Base-by-base conservation (phyloP, 140 eudicot species). In the Erigeron philadelphicus region DNA sequence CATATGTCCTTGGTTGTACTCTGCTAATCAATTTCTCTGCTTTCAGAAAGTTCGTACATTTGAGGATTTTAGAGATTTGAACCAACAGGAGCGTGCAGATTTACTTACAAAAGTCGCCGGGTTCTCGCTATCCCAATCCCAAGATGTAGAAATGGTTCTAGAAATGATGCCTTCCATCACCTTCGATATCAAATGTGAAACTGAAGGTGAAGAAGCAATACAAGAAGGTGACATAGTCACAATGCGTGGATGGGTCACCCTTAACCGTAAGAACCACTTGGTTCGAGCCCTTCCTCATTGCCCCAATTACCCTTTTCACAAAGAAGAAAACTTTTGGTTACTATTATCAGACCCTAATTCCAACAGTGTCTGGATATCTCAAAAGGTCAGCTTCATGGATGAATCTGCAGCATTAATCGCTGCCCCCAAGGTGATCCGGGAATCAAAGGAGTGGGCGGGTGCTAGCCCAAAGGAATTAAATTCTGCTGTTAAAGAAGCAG, bases 151-250 rank as follows among this genome's bases (percentile, higher is more conserved):
- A 78, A 76, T 52, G 19, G 96, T 91, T 5, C 88, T 91, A 3
- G 96, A 91, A 58, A 88, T 84, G 95, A 84, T 91, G 88, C 97
- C 97, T 18, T 78, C 84, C 53, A 78, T 91, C 44, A 70, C 82
- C 55, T 53, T 88, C 12, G 97, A 91, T 44, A 66, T 88, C 65
- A 81, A 83, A 43, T 88, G 95, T 52, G 97, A 84, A 68, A 91
- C 97, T 0, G 97, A 88, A 82, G 96, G 97, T 18, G 97, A 91
- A 81, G 97, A 91, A 76, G 96, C 91, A 13, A 84, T 91, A 18
- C 97, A 91, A 66, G 97, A 91, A 79, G 96, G 96, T 15, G 96
- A 91, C 66, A 81, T 88, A 8, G 97, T 91, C 31, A 91, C 96
- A 11, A 74, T 88, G 86, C 89, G 84, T 17, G 93, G 91, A 68